Conservation (phyloP, 2,329 filamentous ascomycete species). For the Colletotrichum orbiculare region DNA sequence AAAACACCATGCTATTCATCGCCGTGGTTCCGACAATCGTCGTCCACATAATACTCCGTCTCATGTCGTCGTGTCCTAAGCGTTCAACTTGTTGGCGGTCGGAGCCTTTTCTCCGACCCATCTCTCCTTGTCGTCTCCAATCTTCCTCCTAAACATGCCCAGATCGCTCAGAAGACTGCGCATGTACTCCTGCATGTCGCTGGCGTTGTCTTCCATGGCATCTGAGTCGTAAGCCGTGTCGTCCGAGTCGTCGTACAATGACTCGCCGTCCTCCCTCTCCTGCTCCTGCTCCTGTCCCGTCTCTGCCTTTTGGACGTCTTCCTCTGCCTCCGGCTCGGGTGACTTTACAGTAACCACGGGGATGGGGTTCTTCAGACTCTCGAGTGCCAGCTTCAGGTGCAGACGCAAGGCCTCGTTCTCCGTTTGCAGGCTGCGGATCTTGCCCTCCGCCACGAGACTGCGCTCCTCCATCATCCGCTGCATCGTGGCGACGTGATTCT, state of each 20-base stretch:
- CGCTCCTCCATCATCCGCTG: constrained; percentile 97
- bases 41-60: constrained; percentile 5
- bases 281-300: constrained; percentile 49
- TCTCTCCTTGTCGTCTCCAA: constrained; percentile 81
- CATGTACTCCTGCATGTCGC: constrained; percentile 85
- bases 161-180: constrained; percentile 85
- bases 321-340: constrained; percentile 18
- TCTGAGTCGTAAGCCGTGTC: constrained; percentile 53
- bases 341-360: constrained; percentile 62
- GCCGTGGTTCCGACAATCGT: constrained; percentile 24
- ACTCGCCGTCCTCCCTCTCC: constrained; percentile 70
- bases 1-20: constrained; percentile 37
- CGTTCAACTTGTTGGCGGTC: constrained; percentile 57
- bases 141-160: constrained; percentile 83
- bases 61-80: constrained; percentile 37
- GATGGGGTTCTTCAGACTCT: constrained; percentile 92
- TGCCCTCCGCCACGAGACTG: constrained; percentile 88
- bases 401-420: constrained; percentile 91
- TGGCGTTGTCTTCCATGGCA: constrained; percentile 63
- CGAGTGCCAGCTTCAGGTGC: constrained; percentile 87
- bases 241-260: constrained; percentile 52
- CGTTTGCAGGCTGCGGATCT: constrained; percentile 88
- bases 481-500: constrained; percentile 88
- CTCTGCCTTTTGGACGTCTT: constrained; percentile 22
- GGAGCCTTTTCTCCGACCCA: constrained; percentile 72